phyloP scores from a whole-genome alignment of 176 grass and related monocot genomes.

The Phyllostachys edulis region DNA sequence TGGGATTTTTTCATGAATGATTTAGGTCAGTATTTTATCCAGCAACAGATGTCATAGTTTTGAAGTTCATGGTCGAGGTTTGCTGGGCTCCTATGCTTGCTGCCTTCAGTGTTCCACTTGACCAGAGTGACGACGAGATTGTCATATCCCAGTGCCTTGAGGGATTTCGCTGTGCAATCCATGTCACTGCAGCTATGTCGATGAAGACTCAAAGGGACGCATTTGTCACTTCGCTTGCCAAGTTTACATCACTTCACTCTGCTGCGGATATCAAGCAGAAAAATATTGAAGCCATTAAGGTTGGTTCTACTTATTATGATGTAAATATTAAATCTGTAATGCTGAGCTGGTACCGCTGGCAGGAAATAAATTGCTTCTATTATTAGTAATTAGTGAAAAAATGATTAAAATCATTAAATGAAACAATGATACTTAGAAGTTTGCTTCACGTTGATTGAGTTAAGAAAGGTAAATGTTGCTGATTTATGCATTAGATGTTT shows the following conservation, averaged over 20 bases:
- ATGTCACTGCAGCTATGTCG: constrained; percentile 97
- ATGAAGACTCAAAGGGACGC: constrained; percentile 99
- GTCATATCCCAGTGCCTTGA: constrained; percentile 87
- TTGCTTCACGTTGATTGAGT: constrained; percentile 17
- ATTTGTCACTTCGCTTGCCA: constrained; percentile 94
- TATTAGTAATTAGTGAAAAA: constrained; percentile 15
- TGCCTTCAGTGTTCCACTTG: constrained; percentile 98
- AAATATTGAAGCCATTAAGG: constrained; percentile 98
- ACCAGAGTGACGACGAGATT: constrained; percentile 83
- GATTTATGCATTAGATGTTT: constrained; percentile 13
- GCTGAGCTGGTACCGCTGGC: not conserved
- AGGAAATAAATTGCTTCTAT: constrained; percentile 4
- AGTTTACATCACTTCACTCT: constrained; percentile 98
- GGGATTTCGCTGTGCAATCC: constrained; percentile 92
- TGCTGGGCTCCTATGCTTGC: constrained; percentile 99
- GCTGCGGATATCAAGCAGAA: constrained; percentile 92
- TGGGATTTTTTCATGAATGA: constrained; percentile 36
- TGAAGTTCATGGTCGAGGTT: constrained; percentile 98
- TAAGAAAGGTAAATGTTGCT: not conserved
- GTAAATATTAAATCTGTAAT: constrained; percentile 22
- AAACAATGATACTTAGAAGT: not conserved
- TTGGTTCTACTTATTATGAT: constrained; percentile 40
- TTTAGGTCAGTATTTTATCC: constrained; percentile 96
- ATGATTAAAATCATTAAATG: constrained; percentile 6
- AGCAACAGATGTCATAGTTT: constrained; percentile 87